Evolutionary conservation across 306 rosid genomes (phyloP).

Genomic region (Glycine tomentella): DNA sequence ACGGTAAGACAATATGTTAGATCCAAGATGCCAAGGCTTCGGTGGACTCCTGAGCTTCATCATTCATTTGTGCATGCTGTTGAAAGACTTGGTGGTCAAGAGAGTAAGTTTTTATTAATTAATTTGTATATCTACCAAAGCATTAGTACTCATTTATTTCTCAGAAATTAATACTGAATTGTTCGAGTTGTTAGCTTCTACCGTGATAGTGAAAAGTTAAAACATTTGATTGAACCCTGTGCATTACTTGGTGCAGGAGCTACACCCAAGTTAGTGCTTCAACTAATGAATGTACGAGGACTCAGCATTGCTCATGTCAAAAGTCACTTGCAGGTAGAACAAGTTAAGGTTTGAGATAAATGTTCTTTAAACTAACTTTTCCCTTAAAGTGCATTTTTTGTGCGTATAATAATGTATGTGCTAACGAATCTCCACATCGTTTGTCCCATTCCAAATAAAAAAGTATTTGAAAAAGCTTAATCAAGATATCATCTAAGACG

Average conservation of each 20-base stretch:
- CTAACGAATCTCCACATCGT: background rate
- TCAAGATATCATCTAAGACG: background rate
- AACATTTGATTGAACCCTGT: background rate
- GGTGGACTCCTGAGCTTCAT: conserved; percentile 95
- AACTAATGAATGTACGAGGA: conserved; percentile 91
- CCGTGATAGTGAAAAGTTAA: background rate
- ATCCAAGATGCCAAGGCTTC: conserved; percentile 86
- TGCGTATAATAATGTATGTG: no score
- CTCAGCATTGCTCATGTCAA: conserved; percentile 93
- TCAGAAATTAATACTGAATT: background rate
- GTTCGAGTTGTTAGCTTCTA: background rate
- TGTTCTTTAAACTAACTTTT: no score
- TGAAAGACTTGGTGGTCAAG: conserved; percentile 87
- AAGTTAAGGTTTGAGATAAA: background rate
- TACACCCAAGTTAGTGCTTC: conserved; percentile 87
- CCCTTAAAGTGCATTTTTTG: no score
- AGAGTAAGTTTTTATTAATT: conserved; percentile 60
- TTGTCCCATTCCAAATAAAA: background rate
- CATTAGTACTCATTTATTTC: background rate
- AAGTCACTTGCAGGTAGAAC: conserved; percentile 89
- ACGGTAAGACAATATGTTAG: conserved; percentile 74
- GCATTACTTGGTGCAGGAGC: conserved; percentile 65
- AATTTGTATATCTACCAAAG: background rate
- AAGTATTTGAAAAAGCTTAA: background rate
- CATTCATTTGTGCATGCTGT: conserved; percentile 78